A percentile compares a stretch with the other conserved stretches of the same genome.
phyloP scores from a whole-genome alignment of 2,329 filamentous ascomycete species.

The Tolypocladium tropicale region DNA sequence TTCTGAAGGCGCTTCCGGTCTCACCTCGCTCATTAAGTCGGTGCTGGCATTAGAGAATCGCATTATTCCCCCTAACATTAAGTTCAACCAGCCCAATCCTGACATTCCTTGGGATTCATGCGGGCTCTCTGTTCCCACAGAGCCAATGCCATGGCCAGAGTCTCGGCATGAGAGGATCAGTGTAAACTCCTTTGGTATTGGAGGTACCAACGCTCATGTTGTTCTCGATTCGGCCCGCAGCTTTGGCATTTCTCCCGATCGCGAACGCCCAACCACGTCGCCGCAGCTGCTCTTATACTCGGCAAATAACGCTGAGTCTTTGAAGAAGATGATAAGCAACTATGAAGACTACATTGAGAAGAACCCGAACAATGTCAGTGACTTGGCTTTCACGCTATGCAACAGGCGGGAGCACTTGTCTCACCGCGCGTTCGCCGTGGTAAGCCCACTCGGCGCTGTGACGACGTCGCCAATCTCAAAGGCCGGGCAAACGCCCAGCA shows the following conservation, averaged over 20 bases:
- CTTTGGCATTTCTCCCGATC: not conserved
- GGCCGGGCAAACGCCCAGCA: not conserved
- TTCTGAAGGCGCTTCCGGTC: conserved; percentile 14
- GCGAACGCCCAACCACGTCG: not conserved
- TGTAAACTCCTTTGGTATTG: conserved; percentile 33
- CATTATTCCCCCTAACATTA: conserved; percentile 13
- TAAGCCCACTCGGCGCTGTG: not conserved
- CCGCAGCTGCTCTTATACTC: not conserved
- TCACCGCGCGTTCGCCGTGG: not conserved
- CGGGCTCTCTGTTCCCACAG: conserved; percentile 16
- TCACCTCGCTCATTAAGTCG: conserved; percentile 16
- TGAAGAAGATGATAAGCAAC: conserved; percentile 12
- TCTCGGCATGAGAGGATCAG: conserved; percentile 29
- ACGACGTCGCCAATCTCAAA: not conserved
- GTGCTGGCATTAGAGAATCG: conserved; percentile 14
- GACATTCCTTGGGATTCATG: conserved; percentile 9
- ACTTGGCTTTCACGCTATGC: not conserved
- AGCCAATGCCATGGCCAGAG: conserved; percentile 23
- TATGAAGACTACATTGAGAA: not conserved
- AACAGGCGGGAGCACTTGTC: not conserved
- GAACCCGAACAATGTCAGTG: not conserved
- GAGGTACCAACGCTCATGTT: conserved; percentile 24
- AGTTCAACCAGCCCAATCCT: conserved; percentile 11
- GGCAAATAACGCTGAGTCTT: not conserved
- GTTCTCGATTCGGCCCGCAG: not conserved